A percentile compares a stretch with the other conserved stretches of the same genome.
These are phyloP conservation scores for Lantana camara DNA, from an alignment of 257 asterid genomes.

Conservation along the genomic window DNA sequence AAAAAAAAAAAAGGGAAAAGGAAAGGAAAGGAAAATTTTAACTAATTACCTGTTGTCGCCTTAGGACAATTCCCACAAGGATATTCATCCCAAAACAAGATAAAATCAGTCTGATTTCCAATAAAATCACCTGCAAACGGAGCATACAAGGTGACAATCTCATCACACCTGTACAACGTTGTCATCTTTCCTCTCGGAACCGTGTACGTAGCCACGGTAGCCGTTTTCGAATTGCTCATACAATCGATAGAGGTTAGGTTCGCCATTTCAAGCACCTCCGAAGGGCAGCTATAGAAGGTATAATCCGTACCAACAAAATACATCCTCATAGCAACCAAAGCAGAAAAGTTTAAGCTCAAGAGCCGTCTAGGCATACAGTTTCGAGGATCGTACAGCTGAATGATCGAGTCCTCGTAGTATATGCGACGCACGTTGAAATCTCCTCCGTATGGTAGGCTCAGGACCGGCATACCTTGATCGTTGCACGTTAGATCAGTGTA, in stretches of 20 bases:
- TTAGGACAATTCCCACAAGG: slow-evolving; percentile 17
- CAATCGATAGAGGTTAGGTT: slow-evolving; percentile 20
- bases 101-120: slow-evolving; percentile 26
- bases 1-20: too few species aligned
- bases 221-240: slow-evolving; percentile 29
- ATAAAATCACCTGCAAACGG: slow-evolving; percentile 31
- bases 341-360: slow-evolving; percentile 20
- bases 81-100: slow-evolving; percentile 2
- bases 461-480: slow-evolving; percentile 20
- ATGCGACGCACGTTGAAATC: slow-evolving; percentile 28
- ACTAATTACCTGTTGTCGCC: slow-evolving; percentile 3
- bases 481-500: slow-evolving; percentile 35
- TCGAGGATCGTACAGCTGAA: slow-evolving; percentile 34
- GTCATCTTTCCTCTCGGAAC: slow-evolving; percentile 19
- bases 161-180: slow-evolving; percentile 16
- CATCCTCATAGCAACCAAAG: neutral
- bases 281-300: slow-evolving; percentile 38
- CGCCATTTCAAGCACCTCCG: neutral
- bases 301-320: slow-evolving; percentile 2
- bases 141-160: slow-evolving; percentile 20
- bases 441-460: slow-evolving; percentile 28
- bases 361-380: slow-evolving; percentile 35
- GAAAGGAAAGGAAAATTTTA: neutral
- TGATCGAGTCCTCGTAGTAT: neutral
- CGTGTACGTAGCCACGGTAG: slow-evolving; percentile 31